Evolutionary conservation across 2,329 filamentous ascomycete species (phyloP), one percentile per base, ranked within the genome.

Genomic region (Paecilomyces formosus): DNA sequence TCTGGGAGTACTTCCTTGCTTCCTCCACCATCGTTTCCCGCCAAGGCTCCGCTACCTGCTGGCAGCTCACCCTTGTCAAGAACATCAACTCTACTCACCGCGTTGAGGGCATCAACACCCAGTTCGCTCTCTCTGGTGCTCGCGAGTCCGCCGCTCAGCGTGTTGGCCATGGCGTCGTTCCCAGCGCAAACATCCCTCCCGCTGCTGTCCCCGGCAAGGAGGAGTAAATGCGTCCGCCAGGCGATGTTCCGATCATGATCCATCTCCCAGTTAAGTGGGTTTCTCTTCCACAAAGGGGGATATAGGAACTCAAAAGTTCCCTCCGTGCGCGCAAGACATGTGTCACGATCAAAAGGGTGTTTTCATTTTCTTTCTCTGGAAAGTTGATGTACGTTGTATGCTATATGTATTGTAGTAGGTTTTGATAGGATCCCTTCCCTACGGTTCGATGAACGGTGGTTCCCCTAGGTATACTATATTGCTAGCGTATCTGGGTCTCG

Each of bases 1-100:
- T 94, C 73, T 95, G 91, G 91, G 90, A 95, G 72, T 91, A 86
- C 77, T 96, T 96, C 85, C 84, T 95, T 61, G 89, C 90, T 63
- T 92, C 86, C 75, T 90, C 89, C 18, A 90, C 87, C 71, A 95
- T 96, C 73, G 85, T 85, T 70, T 90, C 90, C 26, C 87, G 91
- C 71, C 90, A 95, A 76, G 91, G 91, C 65, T 82, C 83, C 65
- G 91, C 90, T 58, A 91, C 89, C 31, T 94, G 90, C 82, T 95
- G 86, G 81, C 91, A 95, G 79, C 89, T 96, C 68, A 87, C 87
- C 18, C 79, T 91, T 60, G 88, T 93, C 74, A 95, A 95, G 85
- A 95, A 95, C 79, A 82, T 95, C 76, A 95, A 95, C 80, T 86
- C 88, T 35, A 90, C 85, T 31, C 90, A 95, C 79, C 88, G 91